Base-by-base conservation (phyloP, 352 stramenopile species). In the Pythium pyrilobum region DNA sequence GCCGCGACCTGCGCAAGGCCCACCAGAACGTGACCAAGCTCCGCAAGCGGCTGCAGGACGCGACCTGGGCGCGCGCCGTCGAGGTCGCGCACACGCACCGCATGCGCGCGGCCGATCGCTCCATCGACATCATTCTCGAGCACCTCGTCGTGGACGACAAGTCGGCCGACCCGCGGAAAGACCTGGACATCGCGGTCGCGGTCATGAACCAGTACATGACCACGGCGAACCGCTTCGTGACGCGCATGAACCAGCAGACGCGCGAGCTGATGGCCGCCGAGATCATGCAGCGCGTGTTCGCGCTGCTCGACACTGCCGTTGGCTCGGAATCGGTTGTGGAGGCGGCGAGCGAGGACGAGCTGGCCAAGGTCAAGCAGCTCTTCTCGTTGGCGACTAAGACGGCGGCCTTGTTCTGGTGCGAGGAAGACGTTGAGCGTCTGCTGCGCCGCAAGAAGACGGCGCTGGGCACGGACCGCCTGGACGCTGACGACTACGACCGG, bases 201-300 rank as follows among this genome's bases (percentile, higher is more conserved):
- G 50, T 89, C 31, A 77, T 91, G 72, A 74, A 77, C 39, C 78
- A 93, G 57, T 91, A 88, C 66, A 85, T 88, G 80, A 85, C 78
- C 28, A 69, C 63, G 12, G 81, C 71, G 8, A 79, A 72, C 51
- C 78, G 79, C 12, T 76, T 79, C 49, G 74, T 79, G 23, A 65
- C 60, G 51, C 74, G 78, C 6, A 64, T 93, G n/a, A 51, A n/a
- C 11, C 45, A 58, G 29, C 62, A 69, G n/a, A 66, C 58, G 28
- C 74, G 81, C 50, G 69, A 74, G 41, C 50, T 74, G 25, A 61
- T 84, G 24, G 72, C 64, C 16, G 64, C 65, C 2, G 73, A 90
- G 52, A 69, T 91, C 60, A 86, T 91, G 72, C 43, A 52, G 8
- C 83, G 83, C n/a, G 67, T 91, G 7, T 90, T 81, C 45, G 61